Evolutionary conservation across 495 filamentous ascomycete species (phyloP).

Genomic region (Astrothelium macrocarpum): DNA sequence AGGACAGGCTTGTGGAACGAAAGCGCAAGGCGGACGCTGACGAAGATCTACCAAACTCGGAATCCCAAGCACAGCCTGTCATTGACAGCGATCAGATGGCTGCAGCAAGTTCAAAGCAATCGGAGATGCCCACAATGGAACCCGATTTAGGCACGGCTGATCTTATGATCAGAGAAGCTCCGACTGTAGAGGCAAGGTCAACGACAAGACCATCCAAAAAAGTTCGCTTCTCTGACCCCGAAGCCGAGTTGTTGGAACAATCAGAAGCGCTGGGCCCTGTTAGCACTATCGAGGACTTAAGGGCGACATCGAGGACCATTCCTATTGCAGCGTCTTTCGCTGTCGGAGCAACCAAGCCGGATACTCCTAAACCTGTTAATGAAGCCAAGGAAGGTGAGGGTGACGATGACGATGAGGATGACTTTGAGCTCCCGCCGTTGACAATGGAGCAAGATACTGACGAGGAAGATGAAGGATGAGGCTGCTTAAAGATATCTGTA

Average conservation of each 20-base stretch:
- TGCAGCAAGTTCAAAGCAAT: neutral
- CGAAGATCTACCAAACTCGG: neutral
- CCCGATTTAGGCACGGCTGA: neutral
- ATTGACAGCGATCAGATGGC: neutral
- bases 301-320: neutral
- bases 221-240: neutral
- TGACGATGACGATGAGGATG: constrained; percentile 4
- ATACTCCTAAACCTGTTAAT: too few relatives aligned
- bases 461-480: constrained; percentile 18
- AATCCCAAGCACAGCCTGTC: neutral
- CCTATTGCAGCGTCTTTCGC: neutral
- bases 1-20: neutral
- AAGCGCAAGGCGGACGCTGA: neutral
- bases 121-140: neutral
- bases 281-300: neutral
- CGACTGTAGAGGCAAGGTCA: neutral
- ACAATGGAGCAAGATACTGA: constrained; percentile 22
- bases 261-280: neutral
- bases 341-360: neutral
- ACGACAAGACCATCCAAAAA: neutral
- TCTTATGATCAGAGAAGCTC: neutral
- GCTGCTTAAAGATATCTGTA: neutral
- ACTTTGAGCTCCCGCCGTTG: constrained; percentile 25
- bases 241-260: neutral
- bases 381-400: neutral